These are phyloP conservation scores for Hemisphaericaspora xylanilytica DNA, from an alignment of 1,139 yeast species.

Conservation along the genomic window DNA sequence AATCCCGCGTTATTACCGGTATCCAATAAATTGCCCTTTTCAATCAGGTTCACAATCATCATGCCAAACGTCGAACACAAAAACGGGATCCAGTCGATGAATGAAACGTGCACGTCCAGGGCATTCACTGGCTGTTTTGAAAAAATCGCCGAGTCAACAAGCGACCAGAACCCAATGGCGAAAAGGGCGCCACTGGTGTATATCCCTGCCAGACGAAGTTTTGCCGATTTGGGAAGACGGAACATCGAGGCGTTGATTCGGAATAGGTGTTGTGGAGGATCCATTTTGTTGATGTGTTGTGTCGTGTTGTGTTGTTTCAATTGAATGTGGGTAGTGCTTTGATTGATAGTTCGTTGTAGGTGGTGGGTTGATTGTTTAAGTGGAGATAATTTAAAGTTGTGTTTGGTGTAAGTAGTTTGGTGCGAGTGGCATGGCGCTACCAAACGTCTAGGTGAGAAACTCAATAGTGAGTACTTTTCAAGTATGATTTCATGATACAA, in stretches of 20 bases:
- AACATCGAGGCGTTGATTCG: constrained; percentile 22
- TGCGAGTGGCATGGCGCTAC: too few species aligned
- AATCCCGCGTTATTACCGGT: constrained; percentile 46
- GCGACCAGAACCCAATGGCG: constrained; percentile 86
- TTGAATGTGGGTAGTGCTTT: too few species aligned
- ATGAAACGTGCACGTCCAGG: constrained; percentile 79
- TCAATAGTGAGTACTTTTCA: too few species aligned
- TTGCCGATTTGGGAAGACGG: constrained; percentile 64
- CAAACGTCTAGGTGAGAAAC: too few species aligned
- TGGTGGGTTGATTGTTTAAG: too few species aligned
- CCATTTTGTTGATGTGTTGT: too few species aligned
- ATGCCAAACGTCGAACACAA: constrained; percentile 87
- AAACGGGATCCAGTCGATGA: constrained; percentile 94
- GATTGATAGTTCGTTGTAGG: too few species aligned
- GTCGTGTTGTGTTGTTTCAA: too few species aligned
- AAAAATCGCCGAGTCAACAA: constrained; percentile 84
- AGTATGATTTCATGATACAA: too few species aligned
- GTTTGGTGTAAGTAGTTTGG: too few species aligned
- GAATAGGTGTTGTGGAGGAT: constrained; percentile 12
- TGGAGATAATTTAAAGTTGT: too few species aligned
- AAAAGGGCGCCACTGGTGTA: constrained; percentile 74
- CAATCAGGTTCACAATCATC: constrained; percentile 88
- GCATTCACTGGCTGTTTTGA: constrained; percentile 80
- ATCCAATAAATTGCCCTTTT: constrained; percentile 68
- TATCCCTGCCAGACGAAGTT: constrained; percentile 72